Conservation (phyloP, 2,329 filamentous ascomycete genomes). For the Dothidotthia symphoricarpi region DNA sequence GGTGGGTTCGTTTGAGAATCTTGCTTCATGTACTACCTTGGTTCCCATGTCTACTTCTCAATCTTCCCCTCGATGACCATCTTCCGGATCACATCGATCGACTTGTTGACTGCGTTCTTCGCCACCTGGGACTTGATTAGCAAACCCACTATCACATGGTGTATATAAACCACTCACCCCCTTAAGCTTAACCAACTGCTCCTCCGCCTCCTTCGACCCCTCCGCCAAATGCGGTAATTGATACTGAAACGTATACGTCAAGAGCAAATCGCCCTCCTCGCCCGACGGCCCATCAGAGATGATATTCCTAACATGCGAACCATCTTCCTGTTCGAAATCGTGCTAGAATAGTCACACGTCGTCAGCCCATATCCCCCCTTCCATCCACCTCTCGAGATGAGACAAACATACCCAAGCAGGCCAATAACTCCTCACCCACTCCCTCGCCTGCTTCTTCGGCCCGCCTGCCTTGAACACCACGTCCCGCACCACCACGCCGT, state of each 20-base stretch:
- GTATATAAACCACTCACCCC: slow-evolving; percentile 15
- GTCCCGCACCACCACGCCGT: slow-evolving; percentile 36
- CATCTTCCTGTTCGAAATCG: slow-evolving; percentile 48
- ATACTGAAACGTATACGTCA: slow-evolving; percentile 52
- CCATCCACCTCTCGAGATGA: not conserved
- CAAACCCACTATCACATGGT: not conserved
- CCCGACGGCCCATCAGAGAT: slow-evolving; percentile 42
- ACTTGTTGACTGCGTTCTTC: slow-evolving; percentile 45
- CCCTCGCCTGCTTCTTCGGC: slow-evolving; percentile 32
- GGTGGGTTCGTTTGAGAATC: no score
- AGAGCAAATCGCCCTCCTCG: slow-evolving; percentile 37
- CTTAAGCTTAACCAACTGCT: slow-evolving; percentile 26
- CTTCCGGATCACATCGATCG: slow-evolving; percentile 45
- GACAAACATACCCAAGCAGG: slow-evolving; percentile 41
- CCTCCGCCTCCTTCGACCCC: slow-evolving; percentile 36
- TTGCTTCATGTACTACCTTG: no score
- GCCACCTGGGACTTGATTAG: slow-evolving; percentile 30
- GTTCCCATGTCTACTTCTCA: slow-evolving; percentile 4
- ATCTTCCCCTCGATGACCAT: slow-evolving; percentile 45
- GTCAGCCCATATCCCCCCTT: not conserved
- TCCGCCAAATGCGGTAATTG: slow-evolving; percentile 36
- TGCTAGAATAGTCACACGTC: slow-evolving; percentile 31
- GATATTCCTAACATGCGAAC: slow-evolving; percentile 47
- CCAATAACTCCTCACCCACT: slow-evolving; percentile 42
- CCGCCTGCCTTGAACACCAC: slow-evolving; percentile 44